Evolutionary conservation across 2,329 filamentous ascomycete genomes (phyloP).

Genomic region (Fusarium falciforme): DNA sequence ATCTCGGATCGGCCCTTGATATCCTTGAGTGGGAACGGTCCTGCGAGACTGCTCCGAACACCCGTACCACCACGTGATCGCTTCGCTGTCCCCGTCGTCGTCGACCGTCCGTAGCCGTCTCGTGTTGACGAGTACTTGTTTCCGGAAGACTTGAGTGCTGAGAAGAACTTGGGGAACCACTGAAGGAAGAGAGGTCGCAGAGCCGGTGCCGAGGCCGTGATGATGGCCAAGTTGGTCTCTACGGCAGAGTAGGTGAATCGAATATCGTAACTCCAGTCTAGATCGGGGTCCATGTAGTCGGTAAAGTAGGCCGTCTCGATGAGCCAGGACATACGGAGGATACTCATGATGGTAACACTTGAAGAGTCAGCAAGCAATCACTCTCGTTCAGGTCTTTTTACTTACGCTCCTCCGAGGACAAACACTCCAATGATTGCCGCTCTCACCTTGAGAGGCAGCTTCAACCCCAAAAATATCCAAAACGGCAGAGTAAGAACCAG

Average conservation of each 20-base stretch:
- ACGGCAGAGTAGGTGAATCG: slow-evolving; percentile 49
- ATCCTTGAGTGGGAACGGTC: slow-evolving; percentile 42
- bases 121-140: slow-evolving; percentile 23
- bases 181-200: slow-evolving; percentile 49
- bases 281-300: neutral
- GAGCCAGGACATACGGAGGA: slow-evolving; percentile 47
- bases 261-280: slow-evolving; percentile 46
- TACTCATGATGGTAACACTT: slow-evolving; percentile 49
- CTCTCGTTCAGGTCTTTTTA: neutral
- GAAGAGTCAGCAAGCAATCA: neutral
- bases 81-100: slow-evolving; percentile 6
- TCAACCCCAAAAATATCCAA: slow-evolving; percentile 54
- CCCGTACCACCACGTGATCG: slow-evolving; percentile 21
- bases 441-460: slow-evolving; percentile 51
- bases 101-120: slow-evolving; percentile 20
- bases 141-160: slow-evolving; percentile 25
- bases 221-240: slow-evolving; percentile 52
- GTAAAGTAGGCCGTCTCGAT: slow-evolving; percentile 36
- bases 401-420: slow-evolving; percentile 51
- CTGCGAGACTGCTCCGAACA: slow-evolving; percentile 11
- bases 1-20: slow-evolving; percentile 48
- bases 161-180: slow-evolving; percentile 50
- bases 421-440: slow-evolving; percentile 55
- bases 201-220: slow-evolving; percentile 51
- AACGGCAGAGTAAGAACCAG: slow-evolving; percentile 54